phyloP scores from a whole-genome alignment of 129 eudicot genomes.

The Ambrosia artemisiifolia region DNA sequence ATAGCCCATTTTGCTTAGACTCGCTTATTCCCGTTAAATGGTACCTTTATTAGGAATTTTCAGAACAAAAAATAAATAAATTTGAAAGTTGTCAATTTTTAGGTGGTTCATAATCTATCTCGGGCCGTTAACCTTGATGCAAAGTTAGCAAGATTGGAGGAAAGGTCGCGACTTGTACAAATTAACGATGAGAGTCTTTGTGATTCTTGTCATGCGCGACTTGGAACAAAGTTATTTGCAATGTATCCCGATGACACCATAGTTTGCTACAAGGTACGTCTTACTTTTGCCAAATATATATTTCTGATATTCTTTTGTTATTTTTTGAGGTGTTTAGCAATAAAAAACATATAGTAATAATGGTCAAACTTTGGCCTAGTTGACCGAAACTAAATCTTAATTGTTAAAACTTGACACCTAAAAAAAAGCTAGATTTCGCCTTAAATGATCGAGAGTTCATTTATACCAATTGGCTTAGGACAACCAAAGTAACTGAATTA shows the following conservation, averaged over 20 bases:
- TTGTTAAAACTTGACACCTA: neutral
- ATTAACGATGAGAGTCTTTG: slow-evolving; percentile 92
- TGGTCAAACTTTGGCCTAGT: slow-evolving; percentile 14
- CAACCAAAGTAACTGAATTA: neutral
- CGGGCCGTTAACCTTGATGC: slow-evolving; percentile 80
- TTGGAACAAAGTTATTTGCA: slow-evolving; percentile 93
- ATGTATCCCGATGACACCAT: slow-evolving; percentile 95
- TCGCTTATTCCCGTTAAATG: neutral
- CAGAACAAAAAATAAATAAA: neutral
- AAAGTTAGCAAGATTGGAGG: slow-evolving; percentile 82
- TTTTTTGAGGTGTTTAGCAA: neutral
- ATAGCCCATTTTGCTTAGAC: neutral
- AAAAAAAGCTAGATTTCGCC: neutral
- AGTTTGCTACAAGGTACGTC: slow-evolving; percentile 91
- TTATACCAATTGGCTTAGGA: neutral
- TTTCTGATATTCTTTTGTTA: neutral
- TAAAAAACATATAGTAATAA: neutral
- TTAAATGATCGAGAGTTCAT: neutral
- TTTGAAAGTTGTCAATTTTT: slow-evolving; percentile 24
- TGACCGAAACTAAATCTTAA: slow-evolving; percentile 8
- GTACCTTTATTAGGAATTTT: neutral
- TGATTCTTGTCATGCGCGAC: slow-evolving; percentile 96
- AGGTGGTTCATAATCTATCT: slow-evolving; percentile 84
- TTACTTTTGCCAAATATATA: neutral
- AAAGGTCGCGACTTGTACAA: slow-evolving; percentile 85